Base-by-base conservation (phyloP, 169 alveolate genomes). In the Cryptosporidium bovis region DNA sequence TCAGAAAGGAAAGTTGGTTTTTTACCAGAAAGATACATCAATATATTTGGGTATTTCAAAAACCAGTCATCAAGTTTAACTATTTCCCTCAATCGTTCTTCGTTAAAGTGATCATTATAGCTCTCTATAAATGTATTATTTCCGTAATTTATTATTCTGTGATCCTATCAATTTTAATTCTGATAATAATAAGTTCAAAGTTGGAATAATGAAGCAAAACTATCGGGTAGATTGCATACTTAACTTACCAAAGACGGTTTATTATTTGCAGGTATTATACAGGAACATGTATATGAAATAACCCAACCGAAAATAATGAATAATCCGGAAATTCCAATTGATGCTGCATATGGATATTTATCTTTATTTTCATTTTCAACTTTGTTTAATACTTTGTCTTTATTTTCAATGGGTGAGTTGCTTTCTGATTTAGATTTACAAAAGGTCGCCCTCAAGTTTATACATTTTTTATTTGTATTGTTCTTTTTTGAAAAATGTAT, bases 321-420 rank as follows among this genome's bases (percentile, higher is more conserved):
- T 10, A 77, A 20, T 20, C 87, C 53, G 24, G 87, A 77, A 60
- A 77, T 27, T 77, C 51, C 71, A 27, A 77, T 62, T 77, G 87
- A 77, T 20, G 87, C 87, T 18, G 87, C 64, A 60, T 77, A 77
- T 3, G 87, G 87, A 27, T 77, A 77, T 77, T 77, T 77, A 60
- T 77, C 87, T 36, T 60, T 77, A 31, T 60, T 77, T 10, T 36
- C n/a, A 31, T 55, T 53, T 40, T 55, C 65, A 51, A 65, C 46
- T 36, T 58, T 33, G 33, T 50, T 55, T 18, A 16, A 12, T 0
- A 8, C 6, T 46, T 64, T 33, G 15, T 51, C 65, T 12, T 5
- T 24, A 65, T 68, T 64, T 20, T 58, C 67, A 33, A n/a, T 64
- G n/a, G n/a, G 5, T 4, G 34, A 50, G 3, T 6, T 31, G 64